Percentiles rank a stretch among this genome's conserved stretches.
These are phyloP conservation scores for Hypoxylon sp. DNA, from an alignment of 2,329 filamentous ascomycete species.

Conservation along the genomic window DNA sequence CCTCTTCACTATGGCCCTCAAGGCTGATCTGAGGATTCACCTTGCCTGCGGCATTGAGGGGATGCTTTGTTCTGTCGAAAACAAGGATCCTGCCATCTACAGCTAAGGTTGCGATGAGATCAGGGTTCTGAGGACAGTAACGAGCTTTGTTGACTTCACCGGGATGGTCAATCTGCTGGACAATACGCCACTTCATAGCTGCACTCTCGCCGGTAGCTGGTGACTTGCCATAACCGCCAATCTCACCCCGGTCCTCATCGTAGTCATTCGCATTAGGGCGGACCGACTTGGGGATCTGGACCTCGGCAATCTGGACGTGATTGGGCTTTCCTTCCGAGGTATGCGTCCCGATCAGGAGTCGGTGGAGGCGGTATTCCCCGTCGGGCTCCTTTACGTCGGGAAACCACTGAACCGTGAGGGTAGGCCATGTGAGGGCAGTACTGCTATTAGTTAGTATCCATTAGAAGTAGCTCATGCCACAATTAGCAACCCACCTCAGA, in stretches of 20 bases:
- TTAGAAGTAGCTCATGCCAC: slow-evolving; percentile 4
- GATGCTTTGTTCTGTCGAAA: slow-evolving; percentile 96
- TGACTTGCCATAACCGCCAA: slow-evolving; percentile 88
- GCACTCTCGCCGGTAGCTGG: slow-evolving; percentile 68
- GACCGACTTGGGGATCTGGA: slow-evolving; percentile 87
- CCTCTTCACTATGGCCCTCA: slow-evolving; percentile 86
- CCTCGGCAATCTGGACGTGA: slow-evolving; percentile 93
- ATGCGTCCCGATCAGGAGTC: slow-evolving; percentile 93
- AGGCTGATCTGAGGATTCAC: slow-evolving; percentile 88
- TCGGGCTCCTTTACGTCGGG: slow-evolving; percentile 92
- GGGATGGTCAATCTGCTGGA: slow-evolving; percentile 96
- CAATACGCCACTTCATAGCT: slow-evolving; percentile 87
- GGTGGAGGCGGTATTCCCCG: slow-evolving; percentile 88
- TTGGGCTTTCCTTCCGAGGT: slow-evolving; percentile 89
- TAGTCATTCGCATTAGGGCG: slow-evolving; percentile 84
- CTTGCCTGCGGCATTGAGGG: slow-evolving; percentile 78
- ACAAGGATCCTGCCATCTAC: slow-evolving; percentile 89
- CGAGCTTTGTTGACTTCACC: slow-evolving; percentile 98
- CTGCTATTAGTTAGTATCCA: slow-evolving; percentile 55
- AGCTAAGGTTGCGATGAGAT: slow-evolving; percentile 94
- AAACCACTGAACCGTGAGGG: slow-evolving; percentile 97
- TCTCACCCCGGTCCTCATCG: slow-evolving; percentile 91
- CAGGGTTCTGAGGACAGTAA: slow-evolving; percentile 97
- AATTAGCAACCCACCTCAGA: slow-evolving; percentile 71
- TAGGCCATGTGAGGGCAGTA: slow-evolving; percentile 96